phyloP scores from a whole-genome alignment of 2,329 filamentous ascomycete genomes.

The Dothidotthia symphoricarpi region DNA sequence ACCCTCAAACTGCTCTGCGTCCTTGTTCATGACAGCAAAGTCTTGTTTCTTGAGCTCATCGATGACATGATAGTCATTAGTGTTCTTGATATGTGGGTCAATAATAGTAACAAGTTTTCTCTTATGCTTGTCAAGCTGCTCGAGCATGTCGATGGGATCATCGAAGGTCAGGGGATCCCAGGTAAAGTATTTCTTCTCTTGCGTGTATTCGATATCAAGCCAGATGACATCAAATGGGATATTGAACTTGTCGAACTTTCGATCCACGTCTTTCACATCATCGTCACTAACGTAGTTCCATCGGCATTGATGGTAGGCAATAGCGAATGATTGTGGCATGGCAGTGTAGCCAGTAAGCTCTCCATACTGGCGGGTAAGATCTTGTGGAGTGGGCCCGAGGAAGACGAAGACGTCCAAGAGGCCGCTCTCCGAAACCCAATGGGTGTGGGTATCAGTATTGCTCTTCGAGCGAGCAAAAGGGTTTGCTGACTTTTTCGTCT shows the following conservation, averaged over 20 bases:
- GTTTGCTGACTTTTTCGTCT: constrained; percentile 70
- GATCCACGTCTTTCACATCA: constrained; percentile 93
- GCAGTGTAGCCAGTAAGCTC: constrained; percentile 90
- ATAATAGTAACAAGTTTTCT: constrained; percentile 93
- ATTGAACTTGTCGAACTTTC: constrained; percentile 90
- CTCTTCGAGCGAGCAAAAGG: constrained; percentile 70
- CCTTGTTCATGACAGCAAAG: constrained; percentile 84
- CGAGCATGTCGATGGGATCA: constrained; percentile 81
- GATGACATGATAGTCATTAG: constrained; percentile 70
- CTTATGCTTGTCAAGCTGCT: constrained; percentile 80
- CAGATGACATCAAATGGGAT: constrained; percentile 99
- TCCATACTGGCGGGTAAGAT: constrained; percentile 77
- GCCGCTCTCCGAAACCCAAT: constrained; percentile 95
- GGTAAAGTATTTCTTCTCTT: constrained; percentile 97
- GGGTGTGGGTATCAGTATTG: constrained; percentile 78
- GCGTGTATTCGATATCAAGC: constrained; percentile 97
- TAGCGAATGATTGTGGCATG: constrained; percentile 85
- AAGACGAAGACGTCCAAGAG: constrained; percentile 92
- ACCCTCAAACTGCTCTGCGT: constrained; percentile 83
- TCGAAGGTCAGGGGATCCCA: constrained; percentile 89
- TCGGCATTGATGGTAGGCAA: constrained; percentile 95
- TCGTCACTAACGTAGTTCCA: constrained; percentile 99
- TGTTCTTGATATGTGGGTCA: constrained; percentile 97
- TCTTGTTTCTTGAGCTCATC: constrained; percentile 81
- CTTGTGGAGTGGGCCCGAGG: constrained; percentile 80